phyloP scores from a whole-genome alignment of 1,284 basidiomycete genomes.

The Vanrija sp. region DNA sequence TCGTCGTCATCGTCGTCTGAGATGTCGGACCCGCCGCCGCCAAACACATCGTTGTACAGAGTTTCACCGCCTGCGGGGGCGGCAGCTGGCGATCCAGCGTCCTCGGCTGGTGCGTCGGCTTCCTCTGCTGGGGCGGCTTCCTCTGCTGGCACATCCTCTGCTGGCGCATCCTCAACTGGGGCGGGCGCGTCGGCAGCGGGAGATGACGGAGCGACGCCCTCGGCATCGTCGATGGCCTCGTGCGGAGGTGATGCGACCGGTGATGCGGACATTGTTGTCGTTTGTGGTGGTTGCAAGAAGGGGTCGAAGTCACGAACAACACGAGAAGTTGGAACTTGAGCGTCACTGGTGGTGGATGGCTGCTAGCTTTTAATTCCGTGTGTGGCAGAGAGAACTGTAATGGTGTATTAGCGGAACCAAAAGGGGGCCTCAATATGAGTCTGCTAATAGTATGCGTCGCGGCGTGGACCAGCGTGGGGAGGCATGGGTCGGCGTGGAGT shows the following conservation, averaged over 20 bases:
- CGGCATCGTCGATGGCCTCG: too few relatives aligned
- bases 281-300: background rate
- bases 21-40: slow-evolving; percentile 60
- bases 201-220: background rate
- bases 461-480: too few relatives aligned
- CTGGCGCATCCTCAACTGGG: background rate
- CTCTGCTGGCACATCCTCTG: slow-evolving; percentile 3
- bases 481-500: background rate
- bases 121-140: background rate
- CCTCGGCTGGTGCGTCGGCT: background rate
- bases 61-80: background rate
- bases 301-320: background rate
- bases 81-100: slow-evolving; percentile 6
- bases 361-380: too few relatives aligned
- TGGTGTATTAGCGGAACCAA: too few relatives aligned
- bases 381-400: too few relatives aligned
- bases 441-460: too few relatives aligned
- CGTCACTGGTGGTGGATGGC: too few relatives aligned
- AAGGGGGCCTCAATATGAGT: too few relatives aligned
- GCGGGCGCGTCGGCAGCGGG: background rate
- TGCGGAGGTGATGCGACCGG: background rate
- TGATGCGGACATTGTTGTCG: slow-evolving; percentile 8
- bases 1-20: slow-evolving; percentile 67
- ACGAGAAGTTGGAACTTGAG: background rate
- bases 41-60: slow-evolving; percentile 57